Percentiles rank a stretch among this genome's conserved stretches.
Evolutionary conservation across 73 alveolate genomes (phyloP).

Genomic region (Paramecium tetraurelia): DNA sequence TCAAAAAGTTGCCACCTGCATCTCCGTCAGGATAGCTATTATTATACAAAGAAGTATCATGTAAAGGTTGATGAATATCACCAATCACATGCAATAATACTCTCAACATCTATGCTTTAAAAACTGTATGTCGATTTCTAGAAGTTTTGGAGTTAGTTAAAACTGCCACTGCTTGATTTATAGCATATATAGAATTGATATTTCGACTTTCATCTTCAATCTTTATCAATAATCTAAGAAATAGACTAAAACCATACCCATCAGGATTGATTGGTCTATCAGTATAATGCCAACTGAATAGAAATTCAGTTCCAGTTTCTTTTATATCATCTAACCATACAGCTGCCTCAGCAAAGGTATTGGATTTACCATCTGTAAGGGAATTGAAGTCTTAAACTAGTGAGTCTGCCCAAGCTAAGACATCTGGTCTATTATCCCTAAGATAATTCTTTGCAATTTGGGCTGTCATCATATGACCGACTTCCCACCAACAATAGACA

Average conservation of each 20-base stretch:
- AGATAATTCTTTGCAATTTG: constrained; percentile 44
- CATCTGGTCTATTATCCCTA: constrained; percentile 11
- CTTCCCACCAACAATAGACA: constrained; percentile 57
- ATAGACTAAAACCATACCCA: not conserved
- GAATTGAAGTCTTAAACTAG: constrained; percentile 25
- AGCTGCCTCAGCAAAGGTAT: constrained; percentile 74
- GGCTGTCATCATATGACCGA: constrained; percentile 63
- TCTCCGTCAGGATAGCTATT: constrained; percentile 73
- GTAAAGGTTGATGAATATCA: constrained; percentile 87
- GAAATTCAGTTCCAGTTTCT: constrained; percentile 64
- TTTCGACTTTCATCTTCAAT: not conserved
- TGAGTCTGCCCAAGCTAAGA: not conserved
- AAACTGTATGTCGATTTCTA: constrained; percentile 32
- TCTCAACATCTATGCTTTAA: constrained; percentile 66
- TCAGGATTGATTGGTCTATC: constrained; percentile 67
- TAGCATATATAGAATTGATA: not conserved
- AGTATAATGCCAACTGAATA: constrained; percentile 70
- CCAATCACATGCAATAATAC: constrained; percentile 78
- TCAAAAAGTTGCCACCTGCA: constrained; percentile 74
- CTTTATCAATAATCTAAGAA: not conserved
- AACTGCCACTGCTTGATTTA: not conserved
- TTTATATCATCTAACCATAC: constrained; percentile 78
- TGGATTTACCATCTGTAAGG: constrained; percentile 62
- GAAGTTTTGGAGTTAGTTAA: not conserved
- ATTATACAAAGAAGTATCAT: constrained; percentile 65